Percentiles rank a stretch among this genome's conserved stretches.
These are phyloP conservation scores for Aureobasidium uvarum DNA, from an alignment of 2,329 filamentous ascomycete species.

Conservation along the genomic window DNA sequence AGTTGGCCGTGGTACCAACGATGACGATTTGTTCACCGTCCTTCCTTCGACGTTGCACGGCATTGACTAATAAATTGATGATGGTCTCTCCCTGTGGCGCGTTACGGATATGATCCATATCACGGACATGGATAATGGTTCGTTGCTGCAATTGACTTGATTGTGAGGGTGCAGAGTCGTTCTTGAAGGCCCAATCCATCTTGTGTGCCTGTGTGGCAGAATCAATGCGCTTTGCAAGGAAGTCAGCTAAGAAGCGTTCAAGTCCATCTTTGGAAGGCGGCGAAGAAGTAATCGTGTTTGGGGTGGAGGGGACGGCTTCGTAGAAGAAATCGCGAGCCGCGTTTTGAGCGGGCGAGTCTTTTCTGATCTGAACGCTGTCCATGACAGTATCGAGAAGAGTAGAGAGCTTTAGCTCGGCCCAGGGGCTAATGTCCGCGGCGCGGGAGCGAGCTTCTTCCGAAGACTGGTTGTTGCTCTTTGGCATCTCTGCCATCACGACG, in stretches of 20 bases:
- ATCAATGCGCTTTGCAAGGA: conserved; percentile 26
- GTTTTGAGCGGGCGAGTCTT: not conserved
- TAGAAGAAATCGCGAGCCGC: not conserved
- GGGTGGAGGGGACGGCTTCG: not conserved
- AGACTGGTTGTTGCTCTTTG: not conserved
- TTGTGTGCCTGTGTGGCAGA: conserved; percentile 16
- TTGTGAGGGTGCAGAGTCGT: conserved; percentile 12
- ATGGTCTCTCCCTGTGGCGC: conserved; percentile 68
- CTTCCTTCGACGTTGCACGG: conserved; percentile 69
- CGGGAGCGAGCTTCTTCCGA: not conserved
- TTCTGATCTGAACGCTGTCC: conserved; percentile 35
- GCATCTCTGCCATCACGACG: conserved; percentile 6
- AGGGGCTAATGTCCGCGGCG: conserved; percentile 22
- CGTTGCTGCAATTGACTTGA: conserved; percentile 33
- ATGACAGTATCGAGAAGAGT: conserved; percentile 37
- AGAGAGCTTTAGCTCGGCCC: conserved; percentile 36
- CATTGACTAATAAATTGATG: conserved; percentile 65
- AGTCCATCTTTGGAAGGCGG: not conserved
- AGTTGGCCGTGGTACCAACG: conserved; percentile 68
- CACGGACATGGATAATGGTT: conserved; percentile 68
- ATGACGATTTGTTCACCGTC: conserved; percentile 71
- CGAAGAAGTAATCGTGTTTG: not conserved
- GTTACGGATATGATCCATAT: conserved; percentile 74
- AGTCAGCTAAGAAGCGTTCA: conserved; percentile 12
- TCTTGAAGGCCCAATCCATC: conserved; percentile 15